Conservation (phyloP, 2,329 filamentous ascomycete genomes). For the Furcasterigmium sp. region DNA sequence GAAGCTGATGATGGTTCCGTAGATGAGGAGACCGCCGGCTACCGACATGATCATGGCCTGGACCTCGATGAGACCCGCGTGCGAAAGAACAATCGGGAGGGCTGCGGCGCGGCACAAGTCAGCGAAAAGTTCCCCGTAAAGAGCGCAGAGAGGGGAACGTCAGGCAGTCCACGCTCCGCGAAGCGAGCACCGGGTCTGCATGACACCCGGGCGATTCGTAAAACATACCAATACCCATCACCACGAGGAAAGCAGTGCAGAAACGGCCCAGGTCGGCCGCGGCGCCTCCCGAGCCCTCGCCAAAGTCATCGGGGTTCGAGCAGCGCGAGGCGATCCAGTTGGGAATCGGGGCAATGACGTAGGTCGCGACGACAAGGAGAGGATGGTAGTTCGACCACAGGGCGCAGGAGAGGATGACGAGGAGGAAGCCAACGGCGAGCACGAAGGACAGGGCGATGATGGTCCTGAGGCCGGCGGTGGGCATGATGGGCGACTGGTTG, state of each 20-base stretch:
- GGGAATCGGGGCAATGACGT: conserved; percentile 85
- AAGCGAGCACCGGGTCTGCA: not conserved
- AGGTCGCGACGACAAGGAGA: conserved; percentile 91
- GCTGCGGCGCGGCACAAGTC: conserved; percentile 44
- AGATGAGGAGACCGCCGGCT: conserved; percentile 86
- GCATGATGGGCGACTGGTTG: conserved; percentile 37
- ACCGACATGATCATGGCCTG: conserved; percentile 96
- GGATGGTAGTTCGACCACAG: conserved; percentile 94
- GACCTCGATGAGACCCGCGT: conserved; percentile 74
- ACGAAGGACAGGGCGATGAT: conserved; percentile 99
- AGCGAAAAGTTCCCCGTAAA: conserved; percentile 3
- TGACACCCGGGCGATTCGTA: too few species aligned
- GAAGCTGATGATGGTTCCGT: conserved; percentile 97
- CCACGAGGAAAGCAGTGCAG: conserved; percentile 88
- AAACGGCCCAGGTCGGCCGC: conserved; percentile 93
- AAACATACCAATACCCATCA: conserved; percentile 93
- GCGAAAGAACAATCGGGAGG: conserved; percentile 80
- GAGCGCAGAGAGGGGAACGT: not conserved
- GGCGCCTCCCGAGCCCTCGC: conserved; percentile 74
- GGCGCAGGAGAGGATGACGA: conserved; percentile 96
- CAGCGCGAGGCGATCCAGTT: conserved; percentile 94
- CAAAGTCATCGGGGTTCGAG: conserved; percentile 92
- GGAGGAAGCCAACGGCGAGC: conserved; percentile 95
- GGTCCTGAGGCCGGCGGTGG: conserved; percentile 90
- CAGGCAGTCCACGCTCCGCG: not conserved